Percentiles rank a stretch among this genome's conserved stretches.
Conservation (phyloP, 1,139 yeast species). For the Pichia sp. region DNA sequence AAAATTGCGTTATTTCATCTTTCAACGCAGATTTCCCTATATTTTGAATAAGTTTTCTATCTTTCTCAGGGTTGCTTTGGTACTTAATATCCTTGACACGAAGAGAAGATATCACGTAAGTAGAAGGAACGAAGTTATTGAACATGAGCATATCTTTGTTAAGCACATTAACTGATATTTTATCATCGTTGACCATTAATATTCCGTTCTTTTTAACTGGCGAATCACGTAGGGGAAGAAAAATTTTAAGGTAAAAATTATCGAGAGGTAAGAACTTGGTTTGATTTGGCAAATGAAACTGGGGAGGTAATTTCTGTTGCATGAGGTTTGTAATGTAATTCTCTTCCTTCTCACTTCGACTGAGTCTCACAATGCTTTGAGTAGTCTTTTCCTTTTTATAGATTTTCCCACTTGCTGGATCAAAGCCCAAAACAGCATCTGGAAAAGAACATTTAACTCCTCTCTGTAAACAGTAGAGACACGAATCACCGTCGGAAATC, state of each 20-base stretch:
- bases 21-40: background rate
- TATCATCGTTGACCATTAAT: conserved; percentile 14
- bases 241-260: background rate
- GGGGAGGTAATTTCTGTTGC: background rate
- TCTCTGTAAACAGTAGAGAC: conserved; percentile 4
- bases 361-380: background rate
- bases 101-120: conserved; percentile 14
- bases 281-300: background rate
- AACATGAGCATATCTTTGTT: conserved; percentile 10
- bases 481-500: background rate
- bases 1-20: background rate
- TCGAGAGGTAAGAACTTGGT: background rate
- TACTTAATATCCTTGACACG: conserved; percentile 8
- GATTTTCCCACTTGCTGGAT: background rate
- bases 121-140: conserved; percentile 9
- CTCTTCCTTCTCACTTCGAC: background rate
- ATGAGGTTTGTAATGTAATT: background rate
- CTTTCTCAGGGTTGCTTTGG: conserved; percentile 8
- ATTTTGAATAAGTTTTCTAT: conserved; percentile 1
- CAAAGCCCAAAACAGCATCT: background rate
- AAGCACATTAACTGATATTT: conserved; percentile 7
- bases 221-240: background rate
- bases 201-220: background rate
- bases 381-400: background rate
- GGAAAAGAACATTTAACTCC: background rate